These are phyloP conservation scores for Neurospora discreta DNA, from an alignment of 495 filamentous ascomycete species.

Conservation along the genomic window DNA sequence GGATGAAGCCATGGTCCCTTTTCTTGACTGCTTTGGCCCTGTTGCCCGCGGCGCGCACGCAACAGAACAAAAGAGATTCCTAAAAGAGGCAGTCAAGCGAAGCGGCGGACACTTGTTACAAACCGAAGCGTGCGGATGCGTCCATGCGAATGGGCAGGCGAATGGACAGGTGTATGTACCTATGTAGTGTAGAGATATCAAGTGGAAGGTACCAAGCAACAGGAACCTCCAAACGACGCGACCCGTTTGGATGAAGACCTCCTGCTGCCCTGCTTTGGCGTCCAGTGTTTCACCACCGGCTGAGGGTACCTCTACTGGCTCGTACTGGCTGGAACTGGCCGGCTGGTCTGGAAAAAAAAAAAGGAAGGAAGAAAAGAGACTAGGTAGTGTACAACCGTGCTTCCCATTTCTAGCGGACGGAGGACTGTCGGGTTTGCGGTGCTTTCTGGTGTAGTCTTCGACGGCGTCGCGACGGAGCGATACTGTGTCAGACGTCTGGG, in stretches of 20 bases:
- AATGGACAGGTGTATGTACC: neutral
- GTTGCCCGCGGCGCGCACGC: neutral
- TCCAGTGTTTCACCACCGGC: neutral
- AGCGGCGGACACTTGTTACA: neutral
- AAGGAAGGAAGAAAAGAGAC: neutral
- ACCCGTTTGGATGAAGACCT: neutral
- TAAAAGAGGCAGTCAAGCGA: neutral
- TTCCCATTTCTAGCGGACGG: neutral
- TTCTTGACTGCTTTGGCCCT: neutral
- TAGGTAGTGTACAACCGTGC: neutral
- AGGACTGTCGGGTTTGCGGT: neutral
- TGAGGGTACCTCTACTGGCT: neutral
- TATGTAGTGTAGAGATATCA: neutral
- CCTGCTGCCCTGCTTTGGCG: neutral
- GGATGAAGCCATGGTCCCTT: neutral
- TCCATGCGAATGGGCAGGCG: neutral
- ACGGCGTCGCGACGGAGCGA: neutral
- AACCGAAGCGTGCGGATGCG: neutral
- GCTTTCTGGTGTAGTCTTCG: neutral
- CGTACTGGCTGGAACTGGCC: neutral
- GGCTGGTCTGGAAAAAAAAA: neutral
- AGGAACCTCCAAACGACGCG: neutral
- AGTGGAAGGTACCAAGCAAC: neutral
- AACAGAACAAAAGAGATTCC: neutral
- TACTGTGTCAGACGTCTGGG: neutral